These are phyloP conservation scores for Naganishia sp. DNA, from an alignment of 1,284 basidiomycete species.

Conservation along the genomic window DNA sequence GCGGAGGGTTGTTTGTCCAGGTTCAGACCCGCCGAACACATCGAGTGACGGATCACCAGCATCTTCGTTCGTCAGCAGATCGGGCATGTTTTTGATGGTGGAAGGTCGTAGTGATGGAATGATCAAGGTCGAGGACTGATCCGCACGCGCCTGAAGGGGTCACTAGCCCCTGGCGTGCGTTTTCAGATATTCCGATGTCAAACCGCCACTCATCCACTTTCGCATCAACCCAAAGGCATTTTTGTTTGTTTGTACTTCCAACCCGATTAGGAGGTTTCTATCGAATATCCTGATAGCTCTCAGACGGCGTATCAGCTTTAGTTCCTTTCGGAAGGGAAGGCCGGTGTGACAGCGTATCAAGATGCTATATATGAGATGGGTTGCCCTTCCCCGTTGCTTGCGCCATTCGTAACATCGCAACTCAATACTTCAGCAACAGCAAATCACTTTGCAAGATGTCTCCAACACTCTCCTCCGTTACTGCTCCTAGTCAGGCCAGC, in stretches of 20 bases:
- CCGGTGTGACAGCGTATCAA: not conserved
- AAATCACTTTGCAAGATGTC: too few relatives aligned
- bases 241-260: not conserved
- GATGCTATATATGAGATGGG: not conserved
- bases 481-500: not conserved
- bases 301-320: conserved; percentile 3
- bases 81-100: too few relatives aligned
- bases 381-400: not conserved
- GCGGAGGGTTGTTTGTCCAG: too few relatives aligned
- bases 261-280: not conserved
- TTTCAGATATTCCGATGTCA: conserved; percentile 10
- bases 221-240: conserved; percentile 7
- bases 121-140: too few relatives aligned
- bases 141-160: too few relatives aligned
- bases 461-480: too few relatives aligned
- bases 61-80: too few relatives aligned
- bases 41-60: too few relatives aligned
- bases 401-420: not conserved
- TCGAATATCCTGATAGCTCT: not conserved
- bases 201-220: conserved; percentile 2
- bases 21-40: too few relatives aligned
- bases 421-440: not conserved
- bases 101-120: too few relatives aligned
- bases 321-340: not conserved
- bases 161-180: not conserved